A percentile compares a stretch with the other conserved stretches of the same genome.
phyloP scores from a whole-genome alignment of 352 stramenopile species.

The Pythium oligandrum region DNA sequence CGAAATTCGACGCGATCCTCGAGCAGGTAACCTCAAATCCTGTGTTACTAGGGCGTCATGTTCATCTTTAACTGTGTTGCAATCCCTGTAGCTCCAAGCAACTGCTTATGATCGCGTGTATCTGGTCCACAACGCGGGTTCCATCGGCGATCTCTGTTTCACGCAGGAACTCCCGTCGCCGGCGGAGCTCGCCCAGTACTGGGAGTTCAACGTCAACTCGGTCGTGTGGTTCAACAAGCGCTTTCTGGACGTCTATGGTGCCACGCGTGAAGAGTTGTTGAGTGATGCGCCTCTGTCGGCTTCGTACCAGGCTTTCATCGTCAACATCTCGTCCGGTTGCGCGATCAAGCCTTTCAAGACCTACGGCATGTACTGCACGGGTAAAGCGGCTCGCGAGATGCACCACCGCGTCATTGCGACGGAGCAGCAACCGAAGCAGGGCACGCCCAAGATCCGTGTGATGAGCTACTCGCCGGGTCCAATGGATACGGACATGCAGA shows the following conservation, averaged over 20 bases:
- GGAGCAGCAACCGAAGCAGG: conserved; percentile 28
- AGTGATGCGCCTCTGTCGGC: conserved; percentile 5
- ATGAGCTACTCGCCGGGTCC: conserved; percentile 85
- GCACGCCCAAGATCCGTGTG: conserved; percentile 34
- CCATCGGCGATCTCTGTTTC: conserved; percentile 59
- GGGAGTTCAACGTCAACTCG: conserved; percentile 85
- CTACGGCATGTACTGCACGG: conserved; percentile 76
- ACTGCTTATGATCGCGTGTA: conserved; percentile 38
- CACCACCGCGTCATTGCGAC: conserved; percentile 63
- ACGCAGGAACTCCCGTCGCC: conserved; percentile 42
- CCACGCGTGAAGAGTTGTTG: conserved; percentile 27
- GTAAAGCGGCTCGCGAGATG: conserved; percentile 89
- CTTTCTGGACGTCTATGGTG: conserved; percentile 57
- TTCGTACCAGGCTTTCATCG: conserved; percentile 20
- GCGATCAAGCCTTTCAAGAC: conserved; percentile 77
- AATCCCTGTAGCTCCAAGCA: conserved; percentile 17
- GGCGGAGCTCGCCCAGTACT: conserved; percentile 43
- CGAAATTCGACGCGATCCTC: conserved; percentile 44
- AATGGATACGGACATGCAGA: conserved; percentile 87
- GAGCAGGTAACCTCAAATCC: conserved; percentile 9
- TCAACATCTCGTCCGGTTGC: conserved; percentile 86
- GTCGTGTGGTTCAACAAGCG: conserved; percentile 80
- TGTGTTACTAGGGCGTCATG: too few relatives aligned
- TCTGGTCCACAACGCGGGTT: conserved; percentile 84
- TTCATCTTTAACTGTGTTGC: neutral